Evolutionary conservation across 495 filamentous ascomycete species (phyloP), one percentile per base, ranked within the genome.

Genomic region (Hypoxylon fragiforme): DNA sequence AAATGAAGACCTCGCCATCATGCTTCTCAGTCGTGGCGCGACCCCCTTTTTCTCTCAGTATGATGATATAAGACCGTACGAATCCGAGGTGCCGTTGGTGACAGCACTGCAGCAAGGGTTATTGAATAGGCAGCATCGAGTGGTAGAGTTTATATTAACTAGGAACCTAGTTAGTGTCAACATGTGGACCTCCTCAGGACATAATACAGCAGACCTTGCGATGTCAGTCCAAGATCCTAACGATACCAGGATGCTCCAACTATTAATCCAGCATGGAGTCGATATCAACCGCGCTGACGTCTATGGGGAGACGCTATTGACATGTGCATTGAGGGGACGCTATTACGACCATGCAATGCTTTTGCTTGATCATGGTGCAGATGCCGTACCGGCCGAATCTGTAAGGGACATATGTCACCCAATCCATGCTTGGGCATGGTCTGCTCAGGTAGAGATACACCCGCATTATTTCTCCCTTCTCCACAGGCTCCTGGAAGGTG

Each of bases 291-390:
- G 2, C 7, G 1, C 13, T 7, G 8, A 11, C 5, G 3, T 7
- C 3, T 0, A 32, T 13, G 28, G 41, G 2, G 0, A 2, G 9
- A 1, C 28, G 9, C 53, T 32, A 15, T 13, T 44, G 12, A 16
- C 22, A 1, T 0, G 15, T 16, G 45, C 53, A 4, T 7, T 44
- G 11, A 3, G n/a, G 14, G 2, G 6, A 1, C 22, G 22, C 14
- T 5, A 18, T 6, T 36, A 30, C 7, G 28, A 21, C 12, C 24
- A 35, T 18, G 54, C 40, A 2, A 8, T n/a, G n/a, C 15, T 2
- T n/a, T n/a, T 57, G 8, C 45, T 57, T n/a, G 52, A 56, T 38
- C 37, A 28, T 13, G 52, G 52, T 7, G 44, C 22, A 20, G 32
- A 30, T 2, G 14, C 35, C 13, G 11, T 11, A 5, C 16, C 22